Evolutionary conservation across 2,329 filamentous ascomycete genomes (phyloP).

Genomic region (Acrocalymma vagum): DNA sequence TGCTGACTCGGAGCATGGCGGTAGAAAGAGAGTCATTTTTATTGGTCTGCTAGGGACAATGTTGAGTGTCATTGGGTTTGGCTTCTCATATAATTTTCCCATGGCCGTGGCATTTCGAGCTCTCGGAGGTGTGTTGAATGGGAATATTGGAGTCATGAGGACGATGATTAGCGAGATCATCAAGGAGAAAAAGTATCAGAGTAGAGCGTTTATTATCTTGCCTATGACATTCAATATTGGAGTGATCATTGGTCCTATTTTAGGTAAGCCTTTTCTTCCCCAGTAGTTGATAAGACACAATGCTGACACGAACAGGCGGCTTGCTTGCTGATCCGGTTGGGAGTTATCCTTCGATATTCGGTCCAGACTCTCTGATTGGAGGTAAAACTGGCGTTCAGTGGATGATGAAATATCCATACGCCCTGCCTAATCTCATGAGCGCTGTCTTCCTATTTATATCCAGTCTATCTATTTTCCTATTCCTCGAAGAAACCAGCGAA

Average conservation of each 20-base stretch:
- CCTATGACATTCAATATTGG: conserved; percentile 74
- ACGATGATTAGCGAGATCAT: conserved; percentile 79
- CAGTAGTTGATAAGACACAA: neutral
- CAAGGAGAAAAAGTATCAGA: conserved; percentile 70
- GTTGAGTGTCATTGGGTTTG: conserved; percentile 72
- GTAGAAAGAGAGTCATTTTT: conserved; percentile 80
- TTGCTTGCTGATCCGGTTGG: conserved; percentile 71
- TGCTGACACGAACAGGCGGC: conserved; percentile 62
- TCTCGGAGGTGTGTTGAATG: conserved; percentile 73
- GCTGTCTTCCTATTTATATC: conserved; percentile 67
- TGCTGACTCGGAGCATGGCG: conserved; percentile 67
- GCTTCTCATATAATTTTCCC: conserved; percentile 70
- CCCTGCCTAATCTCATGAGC: conserved; percentile 73
- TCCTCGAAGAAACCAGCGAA: conserved; percentile 69
- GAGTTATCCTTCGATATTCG: conserved; percentile 70
- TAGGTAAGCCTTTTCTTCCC: conserved; percentile 32
- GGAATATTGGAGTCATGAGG: conserved; percentile 77
- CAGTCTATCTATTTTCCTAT: conserved; percentile 65
- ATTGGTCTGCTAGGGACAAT: conserved; percentile 77
- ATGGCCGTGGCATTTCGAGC: conserved; percentile 71
- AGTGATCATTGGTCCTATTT: conserved; percentile 55
- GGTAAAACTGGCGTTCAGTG: conserved; percentile 67
- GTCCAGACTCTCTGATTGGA: conserved; percentile 64
- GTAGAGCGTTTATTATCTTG: conserved; percentile 65
- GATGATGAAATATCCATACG: conserved; percentile 73